Conservation (phyloP, 306 rosid species). For the Castanea crenata region DNA sequence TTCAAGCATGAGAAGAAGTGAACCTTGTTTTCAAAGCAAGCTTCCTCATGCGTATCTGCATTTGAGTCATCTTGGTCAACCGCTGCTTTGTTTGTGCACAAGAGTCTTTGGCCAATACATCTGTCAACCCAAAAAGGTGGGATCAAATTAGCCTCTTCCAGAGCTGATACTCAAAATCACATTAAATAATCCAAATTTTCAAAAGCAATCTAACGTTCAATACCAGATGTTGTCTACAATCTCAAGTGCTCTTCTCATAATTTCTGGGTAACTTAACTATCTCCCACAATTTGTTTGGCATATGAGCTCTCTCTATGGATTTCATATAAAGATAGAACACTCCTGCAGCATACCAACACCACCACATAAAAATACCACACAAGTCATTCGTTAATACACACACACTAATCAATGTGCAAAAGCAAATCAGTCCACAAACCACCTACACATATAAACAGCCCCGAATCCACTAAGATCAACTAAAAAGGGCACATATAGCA, state of each 20-base stretch:
- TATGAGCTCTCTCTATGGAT: conserved; percentile 93
- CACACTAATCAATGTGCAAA: neutral
- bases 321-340: conserved; percentile 94
- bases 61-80: conserved; percentile 90
- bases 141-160: conserved; percentile 1
- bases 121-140: conserved; percentile 37
- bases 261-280: conserved; percentile 90
- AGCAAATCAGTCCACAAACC: neutral
- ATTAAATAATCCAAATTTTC: neutral
- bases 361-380: neutral
- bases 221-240: conserved; percentile 86
- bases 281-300: conserved; percentile 90
- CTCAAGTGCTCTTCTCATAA: conserved; percentile 84
- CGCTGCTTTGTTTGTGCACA: conserved; percentile 87
- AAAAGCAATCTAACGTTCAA: neutral
- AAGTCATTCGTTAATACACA: neutral
- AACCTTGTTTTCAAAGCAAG: conserved; percentile 90
- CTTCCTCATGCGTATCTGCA: conserved; percentile 93
- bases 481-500: neutral
- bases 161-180: conserved; percentile 3
- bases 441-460: neutral
- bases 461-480: neutral
- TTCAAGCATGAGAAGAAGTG: neutral
- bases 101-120: conserved; percentile 95
- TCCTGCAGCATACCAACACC: conserved; percentile 46